Evolutionary conservation across 2,329 filamentous ascomycete genomes (phyloP), one percentile per base, ranked within the genome.

Genomic region (Verticillium zaregamsianum): DNA sequence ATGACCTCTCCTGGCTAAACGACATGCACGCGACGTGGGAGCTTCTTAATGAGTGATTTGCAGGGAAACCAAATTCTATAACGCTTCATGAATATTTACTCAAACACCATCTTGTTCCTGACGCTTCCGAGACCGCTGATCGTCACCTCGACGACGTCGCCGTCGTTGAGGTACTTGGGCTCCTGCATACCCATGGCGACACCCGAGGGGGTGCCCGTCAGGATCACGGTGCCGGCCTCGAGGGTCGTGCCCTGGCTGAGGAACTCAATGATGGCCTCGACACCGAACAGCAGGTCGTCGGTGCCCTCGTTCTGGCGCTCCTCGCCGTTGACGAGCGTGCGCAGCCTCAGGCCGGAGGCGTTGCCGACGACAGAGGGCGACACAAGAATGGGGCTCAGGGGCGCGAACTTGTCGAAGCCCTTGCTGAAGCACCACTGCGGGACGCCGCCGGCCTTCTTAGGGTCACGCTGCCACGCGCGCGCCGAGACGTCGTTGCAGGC

Each of bases 341-440:
- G 70, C 31, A 79, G 59, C 2, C 61, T 66, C 2, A 75, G 49
- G 7, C 67, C 67, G 0, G 68, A 69, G 3, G 72, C 73, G 40
- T 70, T 67, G 0, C 70, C 71, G 1, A 76, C 69, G 0, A 72
- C 61, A 0, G 63, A 49, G 0, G 74, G 72, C 5, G 71, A 70
- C 0, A 77, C 74, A 3, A 77, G 66, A 9, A 83, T 71, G 1
- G 82, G 82, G 0, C 83, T 80, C 66, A 86, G 79, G 0, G 83
- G 83, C 28, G 82, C 84, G 63, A 81, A 85, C 5, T 80, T 83
- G 69, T 86, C 82, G 6, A 79, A 76, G 0, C 78, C 82, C 69
- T 86, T 86, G 59, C 82, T 82, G 62, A 86, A 80, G 64, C 80
- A 85, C 72, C 83, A 86, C 62, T 87, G 84, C 0, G 73, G 73